Conservation (phyloP, 768 basidiomycete genomes). For the Rhodotorula sphaerocarpa region DNA sequence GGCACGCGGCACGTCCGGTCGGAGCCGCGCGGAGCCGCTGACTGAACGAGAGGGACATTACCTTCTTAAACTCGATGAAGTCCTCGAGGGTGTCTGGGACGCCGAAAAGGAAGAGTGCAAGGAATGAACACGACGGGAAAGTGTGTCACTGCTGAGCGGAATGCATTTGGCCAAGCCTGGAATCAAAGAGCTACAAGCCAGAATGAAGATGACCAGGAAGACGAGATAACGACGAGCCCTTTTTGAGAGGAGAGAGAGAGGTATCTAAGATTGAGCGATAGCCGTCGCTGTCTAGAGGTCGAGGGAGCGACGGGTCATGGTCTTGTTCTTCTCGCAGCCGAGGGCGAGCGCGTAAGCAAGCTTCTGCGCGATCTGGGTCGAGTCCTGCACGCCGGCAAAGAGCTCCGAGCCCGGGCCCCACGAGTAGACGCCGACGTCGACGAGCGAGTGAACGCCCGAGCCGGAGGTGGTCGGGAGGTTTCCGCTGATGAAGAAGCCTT, state of each 20-base stretch:
- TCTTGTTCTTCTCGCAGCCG: conserved; percentile 32
- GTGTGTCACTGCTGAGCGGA: too few species aligned
- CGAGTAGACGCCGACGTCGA: conserved; percentile 44
- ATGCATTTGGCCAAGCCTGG: too few species aligned
- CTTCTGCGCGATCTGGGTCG: conserved; percentile 39
- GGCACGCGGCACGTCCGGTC: too few species aligned
- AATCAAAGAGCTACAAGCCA: too few species aligned
- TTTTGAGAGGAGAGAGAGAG: not conserved
- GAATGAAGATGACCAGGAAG: too few species aligned
- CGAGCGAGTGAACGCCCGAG: conserved; percentile 44
- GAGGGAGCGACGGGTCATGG: not conserved
- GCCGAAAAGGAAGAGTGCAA: too few species aligned
- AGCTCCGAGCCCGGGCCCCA: conserved; percentile 42
- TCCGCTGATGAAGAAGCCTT: conserved; percentile 43
- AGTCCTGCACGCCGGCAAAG: conserved; percentile 40
- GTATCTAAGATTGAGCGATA: not conserved
- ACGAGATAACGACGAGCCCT: too few species aligned
- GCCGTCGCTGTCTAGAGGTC: not conserved
- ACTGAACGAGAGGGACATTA: too few species aligned
- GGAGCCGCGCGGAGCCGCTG: too few species aligned
- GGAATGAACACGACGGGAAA: too few species aligned
- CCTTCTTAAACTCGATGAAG: too few species aligned
- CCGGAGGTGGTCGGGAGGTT: conserved; percentile 39
- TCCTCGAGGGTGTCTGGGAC: too few species aligned
- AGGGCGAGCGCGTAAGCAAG: conserved; percentile 43